phyloP scores from a whole-genome alignment of 1,139 yeast species.

The Lodderomyces beijingensis region DNA sequence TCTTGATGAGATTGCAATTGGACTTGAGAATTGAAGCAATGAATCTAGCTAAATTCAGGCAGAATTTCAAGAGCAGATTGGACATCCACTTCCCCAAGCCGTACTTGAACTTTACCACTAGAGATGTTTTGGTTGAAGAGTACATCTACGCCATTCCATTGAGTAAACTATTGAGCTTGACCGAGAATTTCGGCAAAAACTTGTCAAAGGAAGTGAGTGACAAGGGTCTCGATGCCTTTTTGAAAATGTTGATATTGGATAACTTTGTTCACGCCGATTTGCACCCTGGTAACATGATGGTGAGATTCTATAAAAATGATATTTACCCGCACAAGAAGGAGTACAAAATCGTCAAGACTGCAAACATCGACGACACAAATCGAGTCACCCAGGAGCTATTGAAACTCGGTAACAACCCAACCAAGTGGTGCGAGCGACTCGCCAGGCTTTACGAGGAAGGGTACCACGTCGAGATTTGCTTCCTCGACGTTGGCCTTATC shows the following conservation, averaged over 20 bases:
- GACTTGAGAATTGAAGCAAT: slow-evolving; percentile 87
- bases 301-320: slow-evolving; percentile 62
- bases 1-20: slow-evolving; percentile 82
- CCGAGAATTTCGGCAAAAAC: slow-evolving; percentile 44
- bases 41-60: slow-evolving; percentile 65
- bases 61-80: slow-evolving; percentile 52
- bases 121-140: slow-evolving; percentile 82
- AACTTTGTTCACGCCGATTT: slow-evolving; percentile 94
- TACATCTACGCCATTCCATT: slow-evolving; percentile 79
- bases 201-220: slow-evolving; percentile 77
- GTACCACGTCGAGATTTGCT: slow-evolving; percentile 82
- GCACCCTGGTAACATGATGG: slow-evolving; percentile 93
- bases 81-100: slow-evolving; percentile 84
- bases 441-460: slow-evolving; percentile 52
- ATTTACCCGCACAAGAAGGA: slow-evolving; percentile 42
- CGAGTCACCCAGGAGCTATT: slow-evolving; percentile 46
- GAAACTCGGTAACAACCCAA: slow-evolving; percentile 30
- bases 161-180: slow-evolving; percentile 52
- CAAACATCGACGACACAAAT: slow-evolving; percentile 46
- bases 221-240: slow-evolving; percentile 83
- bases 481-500: slow-evolving; percentile 88
- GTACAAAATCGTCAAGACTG: slow-evolving; percentile 43
- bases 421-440: slow-evolving; percentile 50
- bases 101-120: slow-evolving; percentile 57
- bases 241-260: slow-evolving; percentile 87